Percentiles rank a stretch among this genome's conserved stretches.
These are phyloP conservation scores for Lasiodiplodia sp. DNA, from an alignment of 2,329 filamentous ascomycete genomes.

Conservation along the genomic window DNA sequence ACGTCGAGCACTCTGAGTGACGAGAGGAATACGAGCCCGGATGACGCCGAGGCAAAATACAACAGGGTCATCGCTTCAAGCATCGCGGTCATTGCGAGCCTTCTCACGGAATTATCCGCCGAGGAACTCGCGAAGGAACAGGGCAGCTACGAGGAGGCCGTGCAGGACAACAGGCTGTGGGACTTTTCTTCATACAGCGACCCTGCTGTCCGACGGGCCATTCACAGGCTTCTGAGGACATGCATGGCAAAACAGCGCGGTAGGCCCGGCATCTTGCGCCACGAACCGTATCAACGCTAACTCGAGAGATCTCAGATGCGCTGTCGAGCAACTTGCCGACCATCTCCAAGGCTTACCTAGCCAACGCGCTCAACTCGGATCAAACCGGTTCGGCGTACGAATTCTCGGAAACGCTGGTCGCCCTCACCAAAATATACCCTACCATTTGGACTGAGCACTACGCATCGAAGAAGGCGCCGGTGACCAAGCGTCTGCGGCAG, in stretches of 20 bases:
- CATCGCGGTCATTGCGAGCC: slow-evolving; percentile 61
- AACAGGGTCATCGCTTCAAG: slow-evolving; percentile 74
- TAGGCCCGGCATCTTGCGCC: slow-evolving; percentile 29
- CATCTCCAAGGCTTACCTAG: slow-evolving; percentile 73
- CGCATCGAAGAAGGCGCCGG: slow-evolving; percentile 63
- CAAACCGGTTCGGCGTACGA: slow-evolving; percentile 79
- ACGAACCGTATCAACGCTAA: neutral
- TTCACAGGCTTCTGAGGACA: slow-evolving; percentile 63
- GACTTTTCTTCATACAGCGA: slow-evolving; percentile 64
- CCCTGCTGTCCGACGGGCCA: slow-evolving; percentile 63
- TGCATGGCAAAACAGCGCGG: slow-evolving; percentile 58
- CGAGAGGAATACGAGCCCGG: slow-evolving; percentile 79
- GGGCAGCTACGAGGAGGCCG: slow-evolving; percentile 69
- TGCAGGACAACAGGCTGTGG: slow-evolving; percentile 70
- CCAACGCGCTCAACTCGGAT: slow-evolving; percentile 73
- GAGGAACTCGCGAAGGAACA: slow-evolving; percentile 68
- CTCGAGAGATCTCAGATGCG: slow-evolving; percentile 34
- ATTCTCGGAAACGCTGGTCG: slow-evolving; percentile 70
- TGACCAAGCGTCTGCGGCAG: slow-evolving; percentile 66
- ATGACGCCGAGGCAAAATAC: slow-evolving; percentile 88
- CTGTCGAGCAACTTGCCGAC: slow-evolving; percentile 56
- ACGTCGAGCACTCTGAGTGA: slow-evolving; percentile 85
- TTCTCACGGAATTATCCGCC: slow-evolving; percentile 54
- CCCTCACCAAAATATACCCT: slow-evolving; percentile 70
- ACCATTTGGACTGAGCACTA: slow-evolving; percentile 76